phyloP scores from a whole-genome alignment of 495 filamentous ascomycete genomes.

The Penicillium taxi region DNA sequence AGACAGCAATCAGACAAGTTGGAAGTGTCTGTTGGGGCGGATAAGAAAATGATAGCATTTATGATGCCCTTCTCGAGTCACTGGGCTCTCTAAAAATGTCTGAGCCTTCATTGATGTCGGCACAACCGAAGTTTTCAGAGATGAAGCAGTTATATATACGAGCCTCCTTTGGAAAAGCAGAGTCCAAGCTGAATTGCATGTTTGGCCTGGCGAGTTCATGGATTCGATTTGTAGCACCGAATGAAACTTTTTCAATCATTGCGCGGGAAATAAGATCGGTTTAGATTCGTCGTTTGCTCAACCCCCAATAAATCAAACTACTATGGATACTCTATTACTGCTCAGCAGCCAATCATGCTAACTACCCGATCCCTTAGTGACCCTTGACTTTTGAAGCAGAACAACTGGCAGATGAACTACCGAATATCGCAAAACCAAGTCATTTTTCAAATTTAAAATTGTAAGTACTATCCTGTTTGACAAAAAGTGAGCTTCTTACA shows the following conservation, averaged over 20 bases:
- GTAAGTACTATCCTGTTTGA: too few relatives aligned
- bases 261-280: too few relatives aligned
- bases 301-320: too few relatives aligned
- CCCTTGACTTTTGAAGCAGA: too few relatives aligned
- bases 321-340: too few relatives aligned
- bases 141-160: slow-evolving; percentile 38
- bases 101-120: slow-evolving; percentile 19
- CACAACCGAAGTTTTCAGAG: slow-evolving; percentile 28
- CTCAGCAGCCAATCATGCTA: too few relatives aligned
- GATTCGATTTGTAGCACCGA: slow-evolving; percentile 26
- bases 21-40: slow-evolving; percentile 5
- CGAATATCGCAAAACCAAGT: too few relatives aligned
- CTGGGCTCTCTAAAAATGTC: slow-evolving; percentile 10
- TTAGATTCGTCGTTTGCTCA: too few relatives aligned
- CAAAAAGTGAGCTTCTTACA: too few relatives aligned
- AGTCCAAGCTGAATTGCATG: slow-evolving; percentile 40
- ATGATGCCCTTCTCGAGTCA: slow-evolving; percentile 12
- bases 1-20: slow-evolving; percentile 2
- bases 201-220: slow-evolving; percentile 45
- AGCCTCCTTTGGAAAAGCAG: slow-evolving; percentile 24
- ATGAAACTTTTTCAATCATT: not conserved
- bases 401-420: too few relatives aligned
- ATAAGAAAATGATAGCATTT: slow-evolving; percentile 2
- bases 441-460: too few relatives aligned
- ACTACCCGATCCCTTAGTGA: too few relatives aligned